These are phyloP conservation scores for Aspergillus sojae DNA, from an alignment of 2,329 filamentous ascomycete species.

Conservation along the genomic window DNA sequence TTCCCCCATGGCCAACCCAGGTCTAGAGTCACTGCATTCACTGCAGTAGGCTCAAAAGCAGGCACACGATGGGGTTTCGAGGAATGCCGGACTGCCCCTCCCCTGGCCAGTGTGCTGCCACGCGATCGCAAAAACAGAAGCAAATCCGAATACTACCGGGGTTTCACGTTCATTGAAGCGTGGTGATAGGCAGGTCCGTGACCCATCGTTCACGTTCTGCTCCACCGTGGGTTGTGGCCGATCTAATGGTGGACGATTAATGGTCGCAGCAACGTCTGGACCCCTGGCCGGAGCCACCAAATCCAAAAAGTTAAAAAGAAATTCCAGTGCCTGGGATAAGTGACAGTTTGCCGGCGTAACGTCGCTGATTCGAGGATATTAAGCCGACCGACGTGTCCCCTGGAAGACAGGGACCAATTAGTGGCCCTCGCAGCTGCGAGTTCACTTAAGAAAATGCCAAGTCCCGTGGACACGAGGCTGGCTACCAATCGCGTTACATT, in stretches of 20 bases:
- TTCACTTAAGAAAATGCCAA: conserved; percentile 1
- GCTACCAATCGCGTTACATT: background rate
- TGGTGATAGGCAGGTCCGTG: conserved; percentile 26
- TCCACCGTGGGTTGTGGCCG: conserved; percentile 10
- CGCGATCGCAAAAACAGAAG: conserved; percentile 23
- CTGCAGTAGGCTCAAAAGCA: background rate
- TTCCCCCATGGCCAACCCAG: background rate
- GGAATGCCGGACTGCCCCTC: conserved; percentile 10
- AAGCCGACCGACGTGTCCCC: background rate
- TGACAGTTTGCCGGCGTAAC: background rate
- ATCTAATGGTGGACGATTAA: conserved; percentile 6
- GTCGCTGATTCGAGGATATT: background rate
- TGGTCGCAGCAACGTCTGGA: conserved; percentile 1
- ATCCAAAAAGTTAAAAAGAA: background rate
- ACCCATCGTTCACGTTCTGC: conserved; percentile 23
- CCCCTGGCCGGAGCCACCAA: background rate
- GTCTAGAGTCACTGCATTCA: background rate
- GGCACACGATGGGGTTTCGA: conserved; percentile 3
- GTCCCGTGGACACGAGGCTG: background rate
- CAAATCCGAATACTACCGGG: conserved; percentile 23
- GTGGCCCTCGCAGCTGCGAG: background rate
- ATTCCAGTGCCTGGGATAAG: background rate
- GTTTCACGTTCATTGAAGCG: conserved; percentile 6
- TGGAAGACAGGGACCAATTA: background rate
- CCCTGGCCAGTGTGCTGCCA: conserved; percentile 7